Evolutionary conservation across 768 basidiomycete species (phyloP).

Genomic region (Lentinula sp.): DNA sequence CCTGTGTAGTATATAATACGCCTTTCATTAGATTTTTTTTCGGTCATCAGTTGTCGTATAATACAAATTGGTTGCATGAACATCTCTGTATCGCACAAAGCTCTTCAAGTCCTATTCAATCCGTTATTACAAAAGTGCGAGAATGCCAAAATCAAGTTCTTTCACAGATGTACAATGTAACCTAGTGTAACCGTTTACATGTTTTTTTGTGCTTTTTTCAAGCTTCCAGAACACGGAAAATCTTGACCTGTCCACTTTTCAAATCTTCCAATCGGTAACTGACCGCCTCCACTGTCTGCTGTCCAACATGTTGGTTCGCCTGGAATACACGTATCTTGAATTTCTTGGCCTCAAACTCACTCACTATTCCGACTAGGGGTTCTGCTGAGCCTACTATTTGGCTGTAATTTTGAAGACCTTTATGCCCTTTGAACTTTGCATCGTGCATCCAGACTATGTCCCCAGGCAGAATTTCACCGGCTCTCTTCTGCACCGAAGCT

Average conservation of each 20-base stretch:
- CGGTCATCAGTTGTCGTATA: neutral
- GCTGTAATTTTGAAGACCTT: conserved; percentile 70
- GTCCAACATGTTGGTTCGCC: conserved; percentile 81
- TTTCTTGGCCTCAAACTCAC: conserved; percentile 84
- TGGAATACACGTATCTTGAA: conserved; percentile 80
- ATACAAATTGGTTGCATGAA: neutral
- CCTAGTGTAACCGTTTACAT: neutral
- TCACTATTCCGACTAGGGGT: conserved; percentile 67
- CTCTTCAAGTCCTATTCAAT: no score
- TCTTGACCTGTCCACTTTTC: conserved; percentile 80
- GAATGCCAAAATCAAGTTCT: no score
- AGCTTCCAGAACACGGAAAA: conserved; percentile 33
- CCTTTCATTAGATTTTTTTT: neutral
- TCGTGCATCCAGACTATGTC: conserved; percentile 75
- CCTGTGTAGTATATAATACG: neutral
- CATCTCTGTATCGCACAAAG: neutral
- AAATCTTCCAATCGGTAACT: conserved; percentile 88
- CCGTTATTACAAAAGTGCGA: no score
- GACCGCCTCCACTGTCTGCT: conserved; percentile 71
- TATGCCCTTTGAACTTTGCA: conserved; percentile 72
- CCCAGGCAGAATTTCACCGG: conserved; percentile 81
- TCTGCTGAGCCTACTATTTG: conserved; percentile 47
- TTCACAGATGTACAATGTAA: neutral
- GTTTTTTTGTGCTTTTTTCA: conserved; percentile 10
- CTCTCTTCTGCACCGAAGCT: conserved; percentile 58